A percentile compares a stretch with the other conserved stretches of the same genome.
Conservation (phyloP, 2,329 filamentous ascomycete species). For the Lasiodiplodia theobromae region DNA sequence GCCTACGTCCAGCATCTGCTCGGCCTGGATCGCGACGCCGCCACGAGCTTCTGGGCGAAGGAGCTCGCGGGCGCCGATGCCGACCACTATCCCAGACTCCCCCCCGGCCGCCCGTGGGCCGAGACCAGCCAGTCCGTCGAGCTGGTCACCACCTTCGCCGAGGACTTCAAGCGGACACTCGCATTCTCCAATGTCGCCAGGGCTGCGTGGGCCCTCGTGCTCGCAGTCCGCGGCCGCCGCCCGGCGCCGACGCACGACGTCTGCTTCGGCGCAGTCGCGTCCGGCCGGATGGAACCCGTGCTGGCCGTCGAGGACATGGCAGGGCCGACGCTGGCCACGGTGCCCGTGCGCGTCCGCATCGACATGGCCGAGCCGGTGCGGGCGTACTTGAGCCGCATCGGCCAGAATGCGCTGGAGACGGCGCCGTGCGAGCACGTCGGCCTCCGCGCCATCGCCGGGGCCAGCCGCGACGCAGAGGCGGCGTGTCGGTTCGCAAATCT, state of each 20-base stretch:
- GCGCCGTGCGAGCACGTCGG: constrained; percentile 36
- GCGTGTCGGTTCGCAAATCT: constrained; percentile 62
- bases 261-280: constrained; percentile 53
- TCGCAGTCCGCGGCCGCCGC: constrained; percentile 36
- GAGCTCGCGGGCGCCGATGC: constrained; percentile 2
- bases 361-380: neutral
- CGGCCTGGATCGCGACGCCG: neutral
- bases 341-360: constrained; percentile 9
- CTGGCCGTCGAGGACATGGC: constrained; percentile 48
- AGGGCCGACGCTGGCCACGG: constrained; percentile 38
- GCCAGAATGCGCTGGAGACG: neutral
- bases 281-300: constrained; percentile 49
- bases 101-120: neutral
- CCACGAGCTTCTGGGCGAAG: neutral
- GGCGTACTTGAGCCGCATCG: constrained; percentile 4
- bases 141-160: neutral
- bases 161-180: neutral
- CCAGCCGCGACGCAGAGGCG: constrained; percentile 50
- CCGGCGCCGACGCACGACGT: constrained; percentile 49
- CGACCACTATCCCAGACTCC: neutral
- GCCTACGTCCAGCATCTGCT: neutral
- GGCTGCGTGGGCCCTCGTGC: constrained; percentile 36
- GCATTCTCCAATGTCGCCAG: constrained; percentile 46
- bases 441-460: constrained; percentile 44
- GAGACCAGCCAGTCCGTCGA: neutral